phyloP scores from a whole-genome alignment of 495 filamentous ascomycete species.

The Podospora australis region DNA sequence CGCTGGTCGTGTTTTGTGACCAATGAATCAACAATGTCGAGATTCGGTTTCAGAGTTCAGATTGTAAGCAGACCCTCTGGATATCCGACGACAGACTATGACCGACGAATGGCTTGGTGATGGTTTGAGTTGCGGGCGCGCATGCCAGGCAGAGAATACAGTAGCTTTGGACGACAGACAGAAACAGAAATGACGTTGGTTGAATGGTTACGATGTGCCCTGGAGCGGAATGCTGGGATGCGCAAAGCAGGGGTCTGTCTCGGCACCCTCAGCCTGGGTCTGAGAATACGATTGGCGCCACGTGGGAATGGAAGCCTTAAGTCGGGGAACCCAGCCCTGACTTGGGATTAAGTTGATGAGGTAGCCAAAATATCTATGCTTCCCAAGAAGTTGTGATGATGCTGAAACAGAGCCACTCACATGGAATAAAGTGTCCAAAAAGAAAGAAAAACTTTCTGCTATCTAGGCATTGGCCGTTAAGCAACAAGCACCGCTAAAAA shows the following conservation, averaged over 20 bases:
- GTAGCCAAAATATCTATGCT: background rate
- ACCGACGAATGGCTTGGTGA: background rate
- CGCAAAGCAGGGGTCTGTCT: conserved; percentile 3
- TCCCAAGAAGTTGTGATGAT: background rate
- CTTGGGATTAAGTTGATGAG: background rate
- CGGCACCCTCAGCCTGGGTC: background rate
- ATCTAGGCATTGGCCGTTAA: background rate
- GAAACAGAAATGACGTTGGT: background rate
- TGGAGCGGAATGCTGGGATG: background rate
- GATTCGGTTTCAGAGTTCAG: background rate
- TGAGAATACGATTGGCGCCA: conserved; percentile 2
- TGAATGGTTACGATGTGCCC: background rate
- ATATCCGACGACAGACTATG: background rate
- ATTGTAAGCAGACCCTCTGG: background rate
- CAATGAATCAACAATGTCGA: too few relatives aligned
- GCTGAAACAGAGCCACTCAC: background rate
- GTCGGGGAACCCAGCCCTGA: background rate
- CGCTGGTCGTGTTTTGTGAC: too few relatives aligned
- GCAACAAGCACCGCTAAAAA: too few relatives aligned
- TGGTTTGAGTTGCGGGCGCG: background rate
- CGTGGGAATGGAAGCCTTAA: background rate
- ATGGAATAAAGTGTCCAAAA: background rate
- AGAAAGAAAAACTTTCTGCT: background rate
- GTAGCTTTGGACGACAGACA: background rate
- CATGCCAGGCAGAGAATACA: too few relatives aligned